Conservation (phyloP, 139 green algal species). For the Astrephomene gubernaculifera region DNA sequence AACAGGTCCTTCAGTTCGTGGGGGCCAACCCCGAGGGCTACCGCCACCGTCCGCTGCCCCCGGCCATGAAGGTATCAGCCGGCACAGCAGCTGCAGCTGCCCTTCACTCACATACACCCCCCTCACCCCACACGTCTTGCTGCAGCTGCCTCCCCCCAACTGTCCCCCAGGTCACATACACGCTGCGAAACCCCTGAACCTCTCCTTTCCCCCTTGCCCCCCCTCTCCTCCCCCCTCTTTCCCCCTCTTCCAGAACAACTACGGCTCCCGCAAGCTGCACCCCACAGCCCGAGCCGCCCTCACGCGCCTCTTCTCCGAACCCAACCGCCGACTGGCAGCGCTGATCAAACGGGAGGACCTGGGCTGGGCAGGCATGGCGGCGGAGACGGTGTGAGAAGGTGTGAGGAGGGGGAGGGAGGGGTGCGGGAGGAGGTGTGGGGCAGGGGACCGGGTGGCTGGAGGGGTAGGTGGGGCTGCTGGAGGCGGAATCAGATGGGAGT, state of each 20-base stretch:
- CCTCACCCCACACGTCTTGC: background rate
- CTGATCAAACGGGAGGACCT: constrained; percentile 16
- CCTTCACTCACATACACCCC: background rate
- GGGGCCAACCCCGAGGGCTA: constrained; percentile 59
- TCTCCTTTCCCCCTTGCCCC: background rate
- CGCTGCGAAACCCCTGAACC: background rate
- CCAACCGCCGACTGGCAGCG: constrained; percentile 31
- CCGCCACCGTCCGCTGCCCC: constrained; percentile 49
- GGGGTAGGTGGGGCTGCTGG: no score
- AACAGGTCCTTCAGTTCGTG: constrained; percentile 73
- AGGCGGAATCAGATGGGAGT: no score
- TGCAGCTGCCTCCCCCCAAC: background rate
- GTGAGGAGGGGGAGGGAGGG: no score
- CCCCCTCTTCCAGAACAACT: constrained; percentile 26
- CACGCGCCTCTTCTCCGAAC: constrained; percentile 1
- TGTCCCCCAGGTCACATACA: background rate
- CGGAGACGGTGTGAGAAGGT: background rate
- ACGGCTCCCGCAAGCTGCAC: constrained; percentile 23
- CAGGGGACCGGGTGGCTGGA: no score
- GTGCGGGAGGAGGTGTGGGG: no score
- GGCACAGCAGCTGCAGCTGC: background rate
- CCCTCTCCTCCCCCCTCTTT: no score
- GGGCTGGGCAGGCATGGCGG: constrained; percentile 18
- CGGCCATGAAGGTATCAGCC: constrained; percentile 62
- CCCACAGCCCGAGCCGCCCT: background rate